phyloP scores from a whole-genome alignment of 768 basidiomycete genomes.

The Tephrocybe sp. region DNA sequence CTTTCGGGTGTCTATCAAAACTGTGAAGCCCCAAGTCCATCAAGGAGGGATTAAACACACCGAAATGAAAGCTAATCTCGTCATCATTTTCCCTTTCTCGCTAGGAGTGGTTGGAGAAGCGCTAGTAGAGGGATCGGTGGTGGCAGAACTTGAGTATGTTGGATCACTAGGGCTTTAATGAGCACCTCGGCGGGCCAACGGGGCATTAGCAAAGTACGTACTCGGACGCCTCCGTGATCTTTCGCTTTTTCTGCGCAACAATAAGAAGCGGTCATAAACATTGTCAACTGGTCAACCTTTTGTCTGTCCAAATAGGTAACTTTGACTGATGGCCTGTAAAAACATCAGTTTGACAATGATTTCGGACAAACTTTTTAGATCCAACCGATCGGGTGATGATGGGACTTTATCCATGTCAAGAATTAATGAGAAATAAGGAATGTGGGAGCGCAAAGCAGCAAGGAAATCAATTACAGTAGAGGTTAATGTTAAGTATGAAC shows the following conservation, averaged over 20 bases:
- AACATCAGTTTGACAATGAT: background rate
- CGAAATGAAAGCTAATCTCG: slow-evolving; percentile 1
- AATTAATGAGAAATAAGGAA: slow-evolving; percentile 14
- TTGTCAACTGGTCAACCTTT: slow-evolving; percentile 26
- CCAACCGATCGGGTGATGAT: slow-evolving; percentile 20
- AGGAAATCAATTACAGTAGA: background rate
- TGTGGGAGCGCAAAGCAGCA: slow-evolving; percentile 11
- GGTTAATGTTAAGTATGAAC: background rate
- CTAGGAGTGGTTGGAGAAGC: background rate
- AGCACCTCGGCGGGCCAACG: slow-evolving; percentile 1
- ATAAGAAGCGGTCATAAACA: slow-evolving; percentile 9
- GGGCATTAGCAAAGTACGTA: slow-evolving; percentile 9
- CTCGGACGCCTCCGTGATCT: slow-evolving; percentile 19
- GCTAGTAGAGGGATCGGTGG: background rate
- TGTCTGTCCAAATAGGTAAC: slow-evolving; percentile 34
- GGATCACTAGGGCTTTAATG: slow-evolving; percentile 13
- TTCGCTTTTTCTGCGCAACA: slow-evolving; percentile 25
- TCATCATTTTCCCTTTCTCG: background rate
- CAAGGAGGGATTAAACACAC: slow-evolving; percentile 1
- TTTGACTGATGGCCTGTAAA: slow-evolving; percentile 21
- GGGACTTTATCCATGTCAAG: slow-evolving; percentile 13
- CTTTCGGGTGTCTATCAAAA: slow-evolving; percentile 20
- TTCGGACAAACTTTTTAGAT: background rate
- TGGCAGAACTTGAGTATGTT: slow-evolving; percentile 5
- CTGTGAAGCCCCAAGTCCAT: background rate